phyloP scores from a whole-genome alignment of 1,284 basidiomycete genomes.

The Microbotryum lychnidis-dioicae region DNA sequence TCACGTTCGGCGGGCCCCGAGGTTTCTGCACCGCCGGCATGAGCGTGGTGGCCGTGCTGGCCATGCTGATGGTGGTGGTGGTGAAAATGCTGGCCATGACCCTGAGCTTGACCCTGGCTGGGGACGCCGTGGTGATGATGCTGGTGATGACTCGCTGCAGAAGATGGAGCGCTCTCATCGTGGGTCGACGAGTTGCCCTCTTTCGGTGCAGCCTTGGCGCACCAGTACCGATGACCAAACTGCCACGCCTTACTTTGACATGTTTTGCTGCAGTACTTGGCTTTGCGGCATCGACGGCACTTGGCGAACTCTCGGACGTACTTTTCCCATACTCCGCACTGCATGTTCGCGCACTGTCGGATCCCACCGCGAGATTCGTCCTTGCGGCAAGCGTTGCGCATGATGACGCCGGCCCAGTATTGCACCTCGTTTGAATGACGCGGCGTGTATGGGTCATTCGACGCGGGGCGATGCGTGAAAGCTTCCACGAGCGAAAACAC shows the following conservation, averaged over 20 bases:
- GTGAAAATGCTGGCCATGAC: too few species aligned
- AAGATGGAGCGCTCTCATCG: too few species aligned
- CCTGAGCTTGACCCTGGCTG: too few species aligned
- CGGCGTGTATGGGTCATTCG: constrained; percentile 62
- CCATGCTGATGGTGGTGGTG: too few species aligned
- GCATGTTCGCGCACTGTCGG: constrained; percentile 95
- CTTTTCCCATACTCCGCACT: constrained; percentile 89
- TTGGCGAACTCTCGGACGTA: constrained; percentile 95
- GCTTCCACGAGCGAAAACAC: constrained; percentile 91
- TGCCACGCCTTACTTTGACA: constrained; percentile 97
- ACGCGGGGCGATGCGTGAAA: constrained; percentile 86
- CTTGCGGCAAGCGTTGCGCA: constrained; percentile 98
- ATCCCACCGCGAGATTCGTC: constrained; percentile 88
- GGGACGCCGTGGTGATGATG: too few species aligned
- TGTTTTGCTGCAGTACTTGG: constrained; percentile 96
- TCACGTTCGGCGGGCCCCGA: too few species aligned
- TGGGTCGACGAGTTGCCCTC: neutral
- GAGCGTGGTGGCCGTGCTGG: too few species aligned
- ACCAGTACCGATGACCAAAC: constrained; percentile 76
- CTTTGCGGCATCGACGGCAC: constrained; percentile 89
- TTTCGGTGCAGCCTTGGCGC: constrained; percentile 19
- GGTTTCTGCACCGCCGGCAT: too few species aligned
- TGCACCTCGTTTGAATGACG: constrained; percentile 84
- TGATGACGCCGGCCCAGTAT: constrained; percentile 98
- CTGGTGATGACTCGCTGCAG: too few species aligned